These are phyloP conservation scores for Diaporthe australafricana DNA, from an alignment of 2,329 filamentous ascomycete genomes.

Conservation along the genomic window DNA sequence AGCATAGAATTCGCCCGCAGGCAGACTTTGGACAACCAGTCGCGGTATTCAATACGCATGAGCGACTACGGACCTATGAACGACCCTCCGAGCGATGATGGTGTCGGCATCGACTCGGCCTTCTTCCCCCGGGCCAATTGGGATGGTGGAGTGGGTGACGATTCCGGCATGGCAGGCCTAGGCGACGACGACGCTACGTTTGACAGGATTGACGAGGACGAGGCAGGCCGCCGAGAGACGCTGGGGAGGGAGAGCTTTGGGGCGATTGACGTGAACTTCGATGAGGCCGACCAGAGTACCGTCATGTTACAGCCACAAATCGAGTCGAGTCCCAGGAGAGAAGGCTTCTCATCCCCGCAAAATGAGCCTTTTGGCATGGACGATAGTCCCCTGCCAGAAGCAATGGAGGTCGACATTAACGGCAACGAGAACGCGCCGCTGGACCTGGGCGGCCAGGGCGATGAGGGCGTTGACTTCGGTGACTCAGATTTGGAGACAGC, in stretches of 20 bases:
- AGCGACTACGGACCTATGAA: slow-evolving; percentile 60
- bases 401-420: slow-evolving; percentile 9
- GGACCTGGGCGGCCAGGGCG: slow-evolving; percentile 31
- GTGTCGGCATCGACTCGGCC: slow-evolving; percentile 59
- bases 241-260: slow-evolving; percentile 62
- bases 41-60: slow-evolving; percentile 61
- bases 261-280: slow-evolving; percentile 59
- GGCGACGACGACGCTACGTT: slow-evolving; percentile 52
- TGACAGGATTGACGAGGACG: slow-evolving; percentile 54
- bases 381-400: slow-evolving; percentile 24
- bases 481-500: slow-evolving; percentile 16
- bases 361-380: slow-evolving; percentile 42
- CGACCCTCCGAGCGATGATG: slow-evolving; percentile 53
- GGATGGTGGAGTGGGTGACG: slow-evolving; percentile 55
- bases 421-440: neutral
- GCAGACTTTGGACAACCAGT: slow-evolving; percentile 48
- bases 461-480: slow-evolving; percentile 40
- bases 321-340: slow-evolving; percentile 35
- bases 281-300: slow-evolving; percentile 60
- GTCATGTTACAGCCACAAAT: slow-evolving; percentile 58
- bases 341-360: slow-evolving; percentile 42
- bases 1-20: slow-evolving; percentile 71
- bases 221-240: slow-evolving; percentile 53
- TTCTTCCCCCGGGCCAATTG: slow-evolving; percentile 63
- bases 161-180: slow-evolving; percentile 43